Evolutionary conservation across 257 asterid genomes (phyloP).

Genomic region (Euphrasia confusa): DNA sequence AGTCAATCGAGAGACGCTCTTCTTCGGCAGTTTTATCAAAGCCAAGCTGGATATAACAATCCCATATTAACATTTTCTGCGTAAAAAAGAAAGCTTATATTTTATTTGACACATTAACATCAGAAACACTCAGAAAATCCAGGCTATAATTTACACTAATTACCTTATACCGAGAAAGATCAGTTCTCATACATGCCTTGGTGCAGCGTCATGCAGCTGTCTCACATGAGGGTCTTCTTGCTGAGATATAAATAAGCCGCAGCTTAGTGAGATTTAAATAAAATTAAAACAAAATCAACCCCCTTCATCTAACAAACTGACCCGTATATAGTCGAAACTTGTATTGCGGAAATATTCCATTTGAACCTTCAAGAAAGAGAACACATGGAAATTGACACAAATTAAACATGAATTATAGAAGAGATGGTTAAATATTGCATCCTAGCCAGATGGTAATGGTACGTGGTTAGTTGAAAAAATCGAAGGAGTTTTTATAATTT

Average conservation of each 20-base stretch:
- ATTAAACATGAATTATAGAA: constrained; percentile 1
- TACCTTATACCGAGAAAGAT: constrained; percentile 24
- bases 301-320: constrained; percentile 36
- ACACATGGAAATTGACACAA: constrained; percentile 17
- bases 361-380: constrained; percentile 62
- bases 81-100: background rate
- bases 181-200: constrained; percentile 62
- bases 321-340: constrained; percentile 75
- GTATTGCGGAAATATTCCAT: constrained; percentile 87
- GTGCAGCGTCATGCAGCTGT: constrained; percentile 76
- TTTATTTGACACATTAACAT: background rate
- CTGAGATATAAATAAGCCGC: constrained; percentile 14
- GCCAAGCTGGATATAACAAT: constrained; percentile 21
- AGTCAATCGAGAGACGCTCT: constrained; percentile 15
- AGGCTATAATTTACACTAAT: background rate
- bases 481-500: background rate
- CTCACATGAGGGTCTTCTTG: constrained; percentile 86
- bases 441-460: background rate
- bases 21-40: constrained; percentile 13
- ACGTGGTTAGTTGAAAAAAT: background rate
- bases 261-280: background rate
- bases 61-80: constrained; percentile 28
- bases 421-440: background rate
- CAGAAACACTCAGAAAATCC: background rate
- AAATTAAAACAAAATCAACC: constrained; percentile 5